These are phyloP conservation scores for Macrolepiota fuliginosa DNA, from an alignment of 768 basidiomycete genomes.

Conservation along the genomic window DNA sequence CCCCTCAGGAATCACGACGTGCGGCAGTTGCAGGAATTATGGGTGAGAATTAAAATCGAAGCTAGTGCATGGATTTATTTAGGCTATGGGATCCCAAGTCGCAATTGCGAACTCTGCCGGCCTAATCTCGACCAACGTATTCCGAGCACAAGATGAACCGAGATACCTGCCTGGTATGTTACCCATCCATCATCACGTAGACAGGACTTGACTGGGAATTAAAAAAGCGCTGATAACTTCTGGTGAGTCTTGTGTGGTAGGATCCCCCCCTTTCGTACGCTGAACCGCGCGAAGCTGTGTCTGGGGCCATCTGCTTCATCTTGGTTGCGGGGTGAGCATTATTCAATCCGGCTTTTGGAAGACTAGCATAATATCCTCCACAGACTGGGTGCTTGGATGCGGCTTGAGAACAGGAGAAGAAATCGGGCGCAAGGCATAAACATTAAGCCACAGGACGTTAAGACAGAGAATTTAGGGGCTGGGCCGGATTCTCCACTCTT, in stretches of 20 bases:
- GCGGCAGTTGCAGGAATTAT: conserved; percentile 51
- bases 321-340: conserved; percentile 34
- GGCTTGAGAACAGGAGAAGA: conserved; percentile 42
- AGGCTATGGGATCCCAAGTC: conserved; percentile 23
- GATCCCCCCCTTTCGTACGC: not conserved
- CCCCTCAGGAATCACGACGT: conserved; percentile 44
- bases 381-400: conserved; percentile 47
- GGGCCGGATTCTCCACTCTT: conserved; percentile 41
- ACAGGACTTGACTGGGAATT: not conserved
- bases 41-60: conserved; percentile 28
- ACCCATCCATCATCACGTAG: not conserved
- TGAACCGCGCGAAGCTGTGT: conserved; percentile 31
- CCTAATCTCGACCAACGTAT: conserved; percentile 50
- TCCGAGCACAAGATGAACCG: conserved; percentile 47
- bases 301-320: conserved; percentile 44
- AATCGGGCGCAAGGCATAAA: conserved; percentile 39
- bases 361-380: conserved; percentile 8
- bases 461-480: conserved; percentile 39
- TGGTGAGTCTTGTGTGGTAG: conserved; percentile 25
- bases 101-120: conserved; percentile 48
- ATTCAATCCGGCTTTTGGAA: not conserved
- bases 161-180: conserved; percentile 42
- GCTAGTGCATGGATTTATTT: not conserved
- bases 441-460: conserved; percentile 40
- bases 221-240: conserved; percentile 40